phyloP scores from a whole-genome alignment of 441 rosid species.

The Pelargonium fulgidum region DNA sequence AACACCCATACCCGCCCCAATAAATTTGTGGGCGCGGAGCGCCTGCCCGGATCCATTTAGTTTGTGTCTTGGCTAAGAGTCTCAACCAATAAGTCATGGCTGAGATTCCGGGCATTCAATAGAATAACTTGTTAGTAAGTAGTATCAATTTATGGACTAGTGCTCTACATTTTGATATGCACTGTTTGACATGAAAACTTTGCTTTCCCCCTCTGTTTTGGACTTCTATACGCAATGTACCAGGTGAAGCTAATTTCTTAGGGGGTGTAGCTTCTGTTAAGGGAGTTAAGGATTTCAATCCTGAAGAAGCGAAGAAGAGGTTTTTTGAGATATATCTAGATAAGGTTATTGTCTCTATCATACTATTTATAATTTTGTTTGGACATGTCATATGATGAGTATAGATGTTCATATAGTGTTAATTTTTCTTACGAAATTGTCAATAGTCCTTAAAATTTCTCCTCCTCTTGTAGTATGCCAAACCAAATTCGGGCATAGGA shows the following conservation, averaged over 20 bases:
- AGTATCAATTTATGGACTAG: neutral
- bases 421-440: conserved; percentile 3
- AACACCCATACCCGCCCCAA: no score
- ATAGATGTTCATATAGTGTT: neutral
- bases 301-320: conserved; percentile 65
- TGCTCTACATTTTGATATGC: neutral
- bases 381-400: conserved; percentile 5
- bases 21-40: no score
- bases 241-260: conserved; percentile 87
- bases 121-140: neutral
- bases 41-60: no score
- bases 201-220: conserved; percentile 10
- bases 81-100: no score
- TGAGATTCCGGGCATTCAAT: no score
- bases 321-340: conserved; percentile 88
- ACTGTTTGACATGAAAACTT: conserved; percentile 11
- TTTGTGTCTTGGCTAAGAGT: no score
- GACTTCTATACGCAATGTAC: conserved; percentile 15
- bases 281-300: conserved; percentile 58
- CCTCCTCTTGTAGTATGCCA: conserved; percentile 53
- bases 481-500: conserved; percentile 92
- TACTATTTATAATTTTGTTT: conserved; percentile 1
- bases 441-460: conserved; percentile 11
- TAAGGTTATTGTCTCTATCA: conserved; percentile 41
- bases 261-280: conserved; percentile 88